Evolutionary conservation across 2,329 filamentous ascomycete species (phyloP).

Genomic region (Didymella glomerata): DNA sequence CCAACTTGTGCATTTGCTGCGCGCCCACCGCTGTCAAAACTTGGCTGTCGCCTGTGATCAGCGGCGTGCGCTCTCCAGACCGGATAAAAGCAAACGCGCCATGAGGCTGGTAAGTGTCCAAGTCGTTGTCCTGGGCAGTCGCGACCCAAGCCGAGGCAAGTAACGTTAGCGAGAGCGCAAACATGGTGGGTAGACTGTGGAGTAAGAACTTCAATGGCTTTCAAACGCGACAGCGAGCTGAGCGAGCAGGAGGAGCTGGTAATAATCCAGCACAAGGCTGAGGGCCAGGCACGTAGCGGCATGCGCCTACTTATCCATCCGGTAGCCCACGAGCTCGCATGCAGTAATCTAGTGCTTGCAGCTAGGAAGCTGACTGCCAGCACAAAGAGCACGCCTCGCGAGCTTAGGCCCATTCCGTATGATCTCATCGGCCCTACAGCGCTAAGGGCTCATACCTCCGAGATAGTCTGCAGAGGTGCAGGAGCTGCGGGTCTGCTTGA

Average conservation of each 20-base stretch:
- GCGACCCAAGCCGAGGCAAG: slow-evolving; percentile 36
- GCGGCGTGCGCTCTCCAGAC: slow-evolving; percentile 64
- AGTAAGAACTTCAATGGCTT: not conserved
- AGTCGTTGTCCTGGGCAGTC: slow-evolving; percentile 29
- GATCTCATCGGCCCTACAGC: slow-evolving; percentile 18
- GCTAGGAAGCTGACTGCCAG: slow-evolving; percentile 30
- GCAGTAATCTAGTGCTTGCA: slow-evolving; percentile 17
- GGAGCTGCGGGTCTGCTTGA: not conserved
- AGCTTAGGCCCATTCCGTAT: slow-evolving; percentile 22
- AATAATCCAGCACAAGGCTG: slow-evolving; percentile 16
- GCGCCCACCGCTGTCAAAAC: slow-evolving; percentile 64
- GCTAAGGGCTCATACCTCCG: slow-evolving; percentile 10
- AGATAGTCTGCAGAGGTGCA: not conserved
- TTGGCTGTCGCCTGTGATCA: slow-evolving; percentile 37
- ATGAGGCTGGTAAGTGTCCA: slow-evolving; percentile 49
- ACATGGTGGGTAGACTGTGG: slow-evolving; percentile 34
- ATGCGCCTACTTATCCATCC: slow-evolving; percentile 28
- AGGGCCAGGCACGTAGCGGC: slow-evolving; percentile 12
- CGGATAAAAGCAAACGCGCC: slow-evolving; percentile 63
- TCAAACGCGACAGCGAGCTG: not conserved
- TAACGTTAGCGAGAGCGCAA: slow-evolving; percentile 34
- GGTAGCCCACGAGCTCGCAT: slow-evolving; percentile 23
- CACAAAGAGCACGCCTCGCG: slow-evolving; percentile 34
- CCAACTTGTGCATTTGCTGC: slow-evolving; percentile 61
- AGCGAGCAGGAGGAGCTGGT: not conserved